Evolutionary conservation across 2,329 filamentous ascomycete species (phyloP).

Genomic region (Alternaria sp.): DNA sequence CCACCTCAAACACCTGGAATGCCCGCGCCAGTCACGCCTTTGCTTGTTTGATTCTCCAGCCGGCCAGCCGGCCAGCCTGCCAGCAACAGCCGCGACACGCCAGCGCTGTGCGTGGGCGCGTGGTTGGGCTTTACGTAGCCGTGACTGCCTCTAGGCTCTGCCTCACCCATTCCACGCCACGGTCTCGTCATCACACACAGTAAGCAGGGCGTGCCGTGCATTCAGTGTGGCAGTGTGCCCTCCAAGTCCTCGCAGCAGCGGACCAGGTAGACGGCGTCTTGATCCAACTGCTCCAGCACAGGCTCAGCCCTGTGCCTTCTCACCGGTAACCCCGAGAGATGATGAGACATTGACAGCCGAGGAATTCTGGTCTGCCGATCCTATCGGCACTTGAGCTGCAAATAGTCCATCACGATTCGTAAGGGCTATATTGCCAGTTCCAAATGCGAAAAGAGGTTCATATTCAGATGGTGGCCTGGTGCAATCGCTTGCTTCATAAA

Average conservation of each 20-base stretch:
- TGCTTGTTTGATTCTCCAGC: not conserved
- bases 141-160: conserved; percentile 11
- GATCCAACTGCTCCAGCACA: conserved; percentile 24
- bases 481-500: not conserved
- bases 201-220: conserved; percentile 19
- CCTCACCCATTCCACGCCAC: conserved; percentile 20
- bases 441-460: not conserved
- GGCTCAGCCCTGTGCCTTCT: conserved; percentile 13
- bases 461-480: not conserved
- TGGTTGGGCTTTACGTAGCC: not conserved
- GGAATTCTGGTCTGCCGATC: not conserved
- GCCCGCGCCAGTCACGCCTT: conserved; percentile 2
- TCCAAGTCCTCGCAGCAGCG: conserved; percentile 2
- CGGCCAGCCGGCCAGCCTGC: not conserved
- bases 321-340: not conserved
- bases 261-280: conserved; percentile 29
- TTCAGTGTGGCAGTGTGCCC: not conserved
- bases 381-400: not conserved
- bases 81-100: not conserved
- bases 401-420: not conserved
- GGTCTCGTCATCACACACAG: conserved; percentile 26
- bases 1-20: conserved; percentile 15
- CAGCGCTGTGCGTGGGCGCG: too few relatives aligned
- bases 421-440: not conserved
- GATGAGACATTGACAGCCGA: not conserved